Percentiles rank a stretch among this genome's conserved stretches.
Conservation (phyloP, 2,329 filamentous ascomycete species). For the Talaromyces marneffei region DNA sequence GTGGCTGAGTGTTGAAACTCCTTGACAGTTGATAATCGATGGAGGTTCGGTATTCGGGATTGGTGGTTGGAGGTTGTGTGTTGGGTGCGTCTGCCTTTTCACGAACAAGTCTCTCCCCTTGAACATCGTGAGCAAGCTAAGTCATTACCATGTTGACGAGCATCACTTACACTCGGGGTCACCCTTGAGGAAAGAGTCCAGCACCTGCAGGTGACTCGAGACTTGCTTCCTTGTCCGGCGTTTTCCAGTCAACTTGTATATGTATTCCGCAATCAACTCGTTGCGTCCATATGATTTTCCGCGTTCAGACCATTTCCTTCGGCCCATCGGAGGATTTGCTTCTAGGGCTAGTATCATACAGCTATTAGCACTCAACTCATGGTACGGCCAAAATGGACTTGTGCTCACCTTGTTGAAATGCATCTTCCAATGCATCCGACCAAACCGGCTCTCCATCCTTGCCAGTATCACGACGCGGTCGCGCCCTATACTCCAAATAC, state of each 20-base stretch:
- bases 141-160: conserved; percentile 8
- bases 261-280: conserved; percentile 56
- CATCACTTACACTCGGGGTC: conserved; percentile 46
- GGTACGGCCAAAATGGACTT: conserved; percentile 15
- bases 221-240: conserved; percentile 53
- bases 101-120: conserved; percentile 37
- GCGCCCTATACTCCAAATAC: conserved; percentile 40
- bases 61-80: conserved; percentile 26
- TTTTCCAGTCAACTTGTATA: conserved; percentile 50
- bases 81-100: conserved; percentile 32
- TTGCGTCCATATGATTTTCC: conserved; percentile 55
- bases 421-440: conserved; percentile 43
- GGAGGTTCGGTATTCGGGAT: conserved; percentile 29
- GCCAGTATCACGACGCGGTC: conserved; percentile 39
- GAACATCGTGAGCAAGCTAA: conserved; percentile 1
- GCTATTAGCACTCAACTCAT: neutral
- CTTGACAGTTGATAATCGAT: conserved; percentile 29
- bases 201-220: conserved; percentile 59
- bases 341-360: conserved; percentile 39
- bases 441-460: conserved; percentile 42
- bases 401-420: conserved; percentile 43
- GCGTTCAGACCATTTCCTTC: conserved; percentile 48
- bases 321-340: conserved; percentile 53
- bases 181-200: conserved; percentile 51
- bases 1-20: conserved; percentile 25